These are phyloP conservation scores for Closterium sp. DNA, from an alignment of 139 green algal genomes.

Conservation along the genomic window DNA sequence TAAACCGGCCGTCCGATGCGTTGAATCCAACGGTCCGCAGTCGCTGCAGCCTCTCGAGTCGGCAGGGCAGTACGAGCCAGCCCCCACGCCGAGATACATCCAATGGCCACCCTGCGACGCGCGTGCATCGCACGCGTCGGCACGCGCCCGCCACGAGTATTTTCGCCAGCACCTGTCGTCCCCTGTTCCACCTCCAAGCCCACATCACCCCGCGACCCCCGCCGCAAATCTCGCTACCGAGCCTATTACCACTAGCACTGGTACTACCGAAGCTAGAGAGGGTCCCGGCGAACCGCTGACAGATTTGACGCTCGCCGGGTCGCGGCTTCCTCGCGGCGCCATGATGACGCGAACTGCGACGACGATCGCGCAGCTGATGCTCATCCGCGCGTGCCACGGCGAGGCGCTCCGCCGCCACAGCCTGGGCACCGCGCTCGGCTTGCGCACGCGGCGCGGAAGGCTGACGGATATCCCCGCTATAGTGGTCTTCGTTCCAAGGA, in stretches of 20 bases:
- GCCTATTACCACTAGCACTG: background rate
- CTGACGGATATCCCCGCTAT: slow-evolving; percentile 3
- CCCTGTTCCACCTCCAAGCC: background rate
- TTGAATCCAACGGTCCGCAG: background rate
- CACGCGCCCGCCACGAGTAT: background rate
- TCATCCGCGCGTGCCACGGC: slow-evolving; percentile 19
- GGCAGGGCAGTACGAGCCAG: background rate
- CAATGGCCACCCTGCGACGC: background rate
- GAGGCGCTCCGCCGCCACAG: background rate
- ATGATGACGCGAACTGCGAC: background rate
- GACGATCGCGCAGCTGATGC: slow-evolving; percentile 18
- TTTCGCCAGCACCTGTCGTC: background rate
- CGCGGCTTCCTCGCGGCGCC: background rate
- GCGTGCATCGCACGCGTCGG: background rate
- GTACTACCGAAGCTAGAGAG: background rate
- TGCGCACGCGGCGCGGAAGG: background rate
- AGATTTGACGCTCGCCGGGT: background rate
- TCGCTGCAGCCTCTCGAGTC: background rate
- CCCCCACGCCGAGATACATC: background rate
- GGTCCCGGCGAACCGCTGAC: background rate
- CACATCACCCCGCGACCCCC: background rate
- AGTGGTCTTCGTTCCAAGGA: slow-evolving; percentile 5
- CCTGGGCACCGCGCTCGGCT: slow-evolving; percentile 14
- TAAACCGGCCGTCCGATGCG: background rate
- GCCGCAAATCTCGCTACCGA: background rate